A percentile compares a stretch with the other conserved stretches of the same genome.
phyloP scores from a whole-genome alignment of 2,329 filamentous ascomycete genomes.

The Hymenoscyphus scutula region DNA sequence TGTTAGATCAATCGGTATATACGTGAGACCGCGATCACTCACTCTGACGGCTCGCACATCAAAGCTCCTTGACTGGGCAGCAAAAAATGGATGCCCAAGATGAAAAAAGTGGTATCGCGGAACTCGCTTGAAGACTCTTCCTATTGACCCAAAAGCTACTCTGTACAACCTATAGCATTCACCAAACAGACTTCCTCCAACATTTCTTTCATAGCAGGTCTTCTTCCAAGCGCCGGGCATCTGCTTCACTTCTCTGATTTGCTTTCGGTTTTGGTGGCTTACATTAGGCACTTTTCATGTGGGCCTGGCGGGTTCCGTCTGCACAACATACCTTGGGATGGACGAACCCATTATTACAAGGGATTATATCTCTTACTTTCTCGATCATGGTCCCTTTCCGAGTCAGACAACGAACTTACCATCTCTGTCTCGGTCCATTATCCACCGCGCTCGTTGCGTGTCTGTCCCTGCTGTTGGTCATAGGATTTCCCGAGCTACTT shows the following conservation, averaged over 20 bases:
- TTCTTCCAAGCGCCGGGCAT: neutral
- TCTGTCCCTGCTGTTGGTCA: neutral
- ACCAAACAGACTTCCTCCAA: neutral
- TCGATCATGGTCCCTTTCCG: neutral
- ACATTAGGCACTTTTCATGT: neutral
- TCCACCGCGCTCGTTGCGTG: neutral
- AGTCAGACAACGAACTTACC: neutral
- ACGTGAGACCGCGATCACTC: neutral
- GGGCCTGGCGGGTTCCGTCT: neutral
- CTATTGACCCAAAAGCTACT: too few species aligned
- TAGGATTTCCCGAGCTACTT: too few species aligned
- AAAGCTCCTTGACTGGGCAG: neutral
- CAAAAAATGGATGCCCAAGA: neutral
- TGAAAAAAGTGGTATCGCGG: neutral
- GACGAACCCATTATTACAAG: neutral
- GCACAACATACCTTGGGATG: conserved; percentile 1
- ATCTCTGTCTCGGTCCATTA: neutral
- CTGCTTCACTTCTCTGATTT: neutral
- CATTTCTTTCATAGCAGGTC: neutral
- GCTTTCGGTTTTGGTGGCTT: neutral
- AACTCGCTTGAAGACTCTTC: neutral
- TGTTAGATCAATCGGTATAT: neutral
- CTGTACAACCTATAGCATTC: neutral
- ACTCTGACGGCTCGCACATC: neutral
- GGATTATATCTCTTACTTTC: neutral